Evolutionary conservation across 768 basidiomycete genomes (phyloP), one percentile per base, ranked within the genome.

Genomic region (Leucocoprinus birnbaumii): DNA sequence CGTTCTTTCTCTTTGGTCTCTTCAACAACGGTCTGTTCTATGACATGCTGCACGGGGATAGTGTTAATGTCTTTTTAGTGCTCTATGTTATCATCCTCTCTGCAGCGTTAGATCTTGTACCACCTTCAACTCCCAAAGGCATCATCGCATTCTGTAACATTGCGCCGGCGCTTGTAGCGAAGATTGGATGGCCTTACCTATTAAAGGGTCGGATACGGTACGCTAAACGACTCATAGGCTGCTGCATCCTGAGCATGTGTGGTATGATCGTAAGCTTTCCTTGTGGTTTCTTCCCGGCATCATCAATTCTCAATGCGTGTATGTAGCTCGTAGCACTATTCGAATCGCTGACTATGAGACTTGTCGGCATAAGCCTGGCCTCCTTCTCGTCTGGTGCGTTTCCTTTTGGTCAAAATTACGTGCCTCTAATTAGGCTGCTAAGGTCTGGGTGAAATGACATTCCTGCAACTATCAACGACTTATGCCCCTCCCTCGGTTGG

Each of bases 101-200:
- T 1, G 96, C 96, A 5, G 97, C 97, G 1, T 76, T 98, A 3
- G 97, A 99, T 65, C 80, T 99, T 2, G 94, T 97, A 1, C 90
- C 94, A 7, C 86, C 91, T 1, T 81, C 87, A 2, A 96, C 93
- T 0, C 95, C 96, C 0, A 96, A 96, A 66, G 96, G 96, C 14
- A 85, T 98, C 53, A 93, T 98, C 50, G 85, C 89, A 0, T 94
- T 98, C 66, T 95, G 91, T 73, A 98, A 98, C 68, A 97, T 99
- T 52, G 82, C 89, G 11, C 95, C 96, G 0, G 84, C 92, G 0
- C 72, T 98, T 2, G 66, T 86, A 0, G 93, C 91, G 18, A 98
- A 98, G 71, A 74, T 97, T 3, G 87, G 85, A 8, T 98, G 95
- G 81, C 94, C 96, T 0, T 95, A 98, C 64, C 60, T 98, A 16